Conservation (phyloP, 192 early-diverging fungal species). For the Entomortierella lignicola region DNA sequence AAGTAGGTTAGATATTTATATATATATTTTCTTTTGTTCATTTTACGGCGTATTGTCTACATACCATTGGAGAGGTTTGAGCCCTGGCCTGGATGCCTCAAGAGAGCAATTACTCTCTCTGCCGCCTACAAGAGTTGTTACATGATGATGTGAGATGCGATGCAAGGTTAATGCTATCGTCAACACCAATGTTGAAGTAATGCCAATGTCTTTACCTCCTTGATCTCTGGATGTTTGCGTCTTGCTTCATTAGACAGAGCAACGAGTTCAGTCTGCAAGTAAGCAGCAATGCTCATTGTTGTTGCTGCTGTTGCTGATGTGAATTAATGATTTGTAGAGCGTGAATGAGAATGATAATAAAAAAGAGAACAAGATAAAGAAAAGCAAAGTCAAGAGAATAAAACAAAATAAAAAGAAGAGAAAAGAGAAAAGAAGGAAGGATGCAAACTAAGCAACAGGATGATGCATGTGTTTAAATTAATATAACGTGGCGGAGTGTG, state of each 20-base stretch:
- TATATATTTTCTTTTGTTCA: no score
- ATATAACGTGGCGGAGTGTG: no score
- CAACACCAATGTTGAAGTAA: not conserved
- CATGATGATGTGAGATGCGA: not conserved
- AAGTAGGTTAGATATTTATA: not conserved
- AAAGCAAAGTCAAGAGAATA: no score
- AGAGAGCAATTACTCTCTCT: constrained; percentile 64
- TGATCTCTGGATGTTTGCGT: constrained; percentile 93
- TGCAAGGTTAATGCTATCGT: not conserved
- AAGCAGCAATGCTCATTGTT: constrained; percentile 59
- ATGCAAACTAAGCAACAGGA: no score
- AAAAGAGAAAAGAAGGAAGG: no score
- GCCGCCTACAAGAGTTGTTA: constrained; percentile 41
- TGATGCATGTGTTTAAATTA: no score
- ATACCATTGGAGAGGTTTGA: constrained; percentile 43
- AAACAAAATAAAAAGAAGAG: no score
- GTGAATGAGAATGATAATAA: not conserved
- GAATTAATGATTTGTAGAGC: not conserved
- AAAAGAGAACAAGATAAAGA: not conserved
- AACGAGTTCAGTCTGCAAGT: constrained; percentile 85
- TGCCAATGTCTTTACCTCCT: constrained; percentile 72
- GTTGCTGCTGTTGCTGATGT: no score
- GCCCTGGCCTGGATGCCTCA: constrained; percentile 60
- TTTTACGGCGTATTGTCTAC: no score
- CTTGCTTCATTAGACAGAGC: constrained; percentile 87